Base-by-base conservation (phyloP, 345 rosid species). In the Citrus glauca region DNA sequence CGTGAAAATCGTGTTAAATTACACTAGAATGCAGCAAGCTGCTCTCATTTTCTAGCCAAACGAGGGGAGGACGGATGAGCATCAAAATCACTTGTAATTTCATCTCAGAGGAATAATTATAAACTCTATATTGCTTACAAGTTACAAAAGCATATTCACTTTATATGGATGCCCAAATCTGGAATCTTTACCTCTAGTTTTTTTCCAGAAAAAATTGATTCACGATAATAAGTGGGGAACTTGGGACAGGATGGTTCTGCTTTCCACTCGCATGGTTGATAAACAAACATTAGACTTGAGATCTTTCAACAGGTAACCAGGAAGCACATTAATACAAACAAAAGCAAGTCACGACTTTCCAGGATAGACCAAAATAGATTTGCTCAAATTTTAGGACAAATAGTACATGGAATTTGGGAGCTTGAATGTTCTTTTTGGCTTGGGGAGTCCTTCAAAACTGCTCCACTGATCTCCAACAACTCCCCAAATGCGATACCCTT, bases 381-480 rank as follows among this genome's bases (percentile, higher is more conserved):
- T 4, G 63, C 28, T 56, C 35, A 33, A 74, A 9, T 9, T 24
- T 72, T 65, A 88, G 59, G 88, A 79, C n/a, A 88, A 45, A 78
- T 89, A 91, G 82, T 94, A 92, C 62, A 91, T 85, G 63, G 98
- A 91, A 85, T 94, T 94, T 33, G 97, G 98, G 42, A 94, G 90
- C 89, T 94, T 94, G 92, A 94, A 94, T 69, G 93, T 87, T 81
- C 95, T 88, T 79, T 83, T 83, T 20, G 97, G 91, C 72, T 28
- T 40, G 1, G 97, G 95, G 55, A 86, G 90, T 17, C 98, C 97
- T 38, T 80, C 79, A 10, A 94, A 75, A 42, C 97, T 93, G 86
- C 92, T 92, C 93, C 91, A 91, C 59, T 94, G 98, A 70, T 91
- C 94, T 75, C 93, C 97, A 77, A 89, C 78, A 67, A 87, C 89